Evolutionary conservation across 1,284 basidiomycete species (phyloP), one percentile per base, ranked within the genome.

Genomic region (Phellinidium pouzarii): DNA sequence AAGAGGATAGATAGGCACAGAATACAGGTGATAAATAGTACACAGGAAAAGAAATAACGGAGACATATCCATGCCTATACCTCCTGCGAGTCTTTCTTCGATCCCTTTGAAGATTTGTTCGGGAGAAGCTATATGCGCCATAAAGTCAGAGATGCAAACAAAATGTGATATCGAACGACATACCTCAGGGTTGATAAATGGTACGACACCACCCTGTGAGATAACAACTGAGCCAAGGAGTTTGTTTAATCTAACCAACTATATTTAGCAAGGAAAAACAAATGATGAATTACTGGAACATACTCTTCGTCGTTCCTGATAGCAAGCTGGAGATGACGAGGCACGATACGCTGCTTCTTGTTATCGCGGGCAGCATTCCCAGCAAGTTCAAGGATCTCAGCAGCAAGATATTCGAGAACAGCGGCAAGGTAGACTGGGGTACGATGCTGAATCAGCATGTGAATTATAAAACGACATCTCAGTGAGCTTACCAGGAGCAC

Each of bases 261-360:
- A 11, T 38, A 11, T 22, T 12, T 37, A 37, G 53, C 40, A 55
- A 56, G 64, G 59, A 58, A 61, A 63, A 62, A 59, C 66, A 55
- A 34, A 8, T 6, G 11, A 31, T 31, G 29, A 31, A 6, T 70
- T 62, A 44, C 47, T 19, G 3, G 34, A 9, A 72, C 80, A 59
- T 60, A 82, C 82, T 91, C 87, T 63, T 91, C 87, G 57, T 91
- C 88, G 68, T 91, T 91, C 60, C 90, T 80, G 70, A 94, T 91
- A 61, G 91, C 91, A 58, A 94, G 85, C 68, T 93, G 90, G 55
- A 94, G 68, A 71, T 94, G 91, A 67, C 91, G 82, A 55, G 91
- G 91, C 14, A 92, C 87, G 66, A 94, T 93, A 84, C 91, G 90
- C 65, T 89, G 87, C 77, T 92, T 85, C 77, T 81, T 82, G 73